These are phyloP conservation scores for Exserohilum turcica DNA, from an alignment of 2,329 filamentous ascomycete species.

Conservation along the genomic window DNA sequence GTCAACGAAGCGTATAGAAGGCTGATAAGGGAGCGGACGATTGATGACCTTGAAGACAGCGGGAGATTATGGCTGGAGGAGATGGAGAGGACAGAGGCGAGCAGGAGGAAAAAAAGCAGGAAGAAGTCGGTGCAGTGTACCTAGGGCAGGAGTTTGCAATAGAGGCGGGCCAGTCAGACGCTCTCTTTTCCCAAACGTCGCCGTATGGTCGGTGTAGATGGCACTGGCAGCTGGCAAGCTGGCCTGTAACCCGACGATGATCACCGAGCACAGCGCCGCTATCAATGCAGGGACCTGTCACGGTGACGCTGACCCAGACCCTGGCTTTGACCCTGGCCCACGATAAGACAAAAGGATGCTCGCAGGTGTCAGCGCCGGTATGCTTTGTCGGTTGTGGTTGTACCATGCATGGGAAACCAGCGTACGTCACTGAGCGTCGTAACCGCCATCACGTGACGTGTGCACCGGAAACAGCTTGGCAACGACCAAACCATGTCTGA, in stretches of 20 bases:
- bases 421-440: background rate
- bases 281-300: background rate
- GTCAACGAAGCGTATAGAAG: constrained; percentile 5
- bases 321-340: background rate
- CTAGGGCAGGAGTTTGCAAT: background rate
- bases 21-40: constrained; percentile 4
- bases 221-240: background rate
- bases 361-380: background rate
- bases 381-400: background rate
- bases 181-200: too few species aligned
- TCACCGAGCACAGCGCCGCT: background rate
- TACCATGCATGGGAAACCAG: background rate
- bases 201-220: too few species aligned
- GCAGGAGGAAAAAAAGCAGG: constrained; percentile 9
- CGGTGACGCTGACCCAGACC: background rate
- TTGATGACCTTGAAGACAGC: constrained; percentile 8
- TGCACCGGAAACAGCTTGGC: background rate
- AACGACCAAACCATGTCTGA: background rate
- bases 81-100: constrained; percentile 16
- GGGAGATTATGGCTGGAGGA: constrained; percentile 18
- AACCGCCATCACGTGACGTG: background rate
- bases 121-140: background rate
- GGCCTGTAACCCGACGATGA: background rate
- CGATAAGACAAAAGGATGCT: too few species aligned
- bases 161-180: too few species aligned